phyloP scores from a whole-genome alignment of 768 basidiomycete species.

The Mycena amicta region DNA sequence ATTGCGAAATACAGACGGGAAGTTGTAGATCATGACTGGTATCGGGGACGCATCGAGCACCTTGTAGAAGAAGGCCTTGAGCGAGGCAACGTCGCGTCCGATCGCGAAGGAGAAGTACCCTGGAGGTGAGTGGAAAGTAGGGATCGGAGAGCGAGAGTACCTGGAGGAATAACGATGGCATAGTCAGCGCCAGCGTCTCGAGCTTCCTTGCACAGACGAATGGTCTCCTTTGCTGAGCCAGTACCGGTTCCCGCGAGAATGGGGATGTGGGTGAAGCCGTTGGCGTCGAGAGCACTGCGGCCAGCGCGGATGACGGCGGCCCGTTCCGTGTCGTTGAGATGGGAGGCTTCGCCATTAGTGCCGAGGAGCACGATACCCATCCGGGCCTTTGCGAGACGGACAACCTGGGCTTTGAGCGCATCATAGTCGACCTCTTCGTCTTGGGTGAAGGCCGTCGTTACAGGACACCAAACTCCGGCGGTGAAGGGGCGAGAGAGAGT shows the following conservation, averaged over 20 bases:
- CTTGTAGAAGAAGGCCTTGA: constrained; percentile 21
- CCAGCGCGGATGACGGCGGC: constrained; percentile 47
- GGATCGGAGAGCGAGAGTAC: too few species aligned
- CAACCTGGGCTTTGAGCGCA: constrained; percentile 22
- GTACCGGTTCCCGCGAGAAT: constrained; percentile 68
- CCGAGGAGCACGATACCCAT: constrained; percentile 26
- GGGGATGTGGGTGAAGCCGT: constrained; percentile 47
- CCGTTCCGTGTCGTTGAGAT: constrained; percentile 43
- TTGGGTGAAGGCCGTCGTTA: constrained; percentile 21
- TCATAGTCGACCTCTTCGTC: constrained; percentile 19
- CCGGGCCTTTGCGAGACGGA: constrained; percentile 21
- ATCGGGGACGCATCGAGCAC: constrained; percentile 23
- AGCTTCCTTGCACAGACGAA: constrained; percentile 57
- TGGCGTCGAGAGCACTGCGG: constrained; percentile 55
- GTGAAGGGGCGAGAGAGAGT: constrained; percentile 9
- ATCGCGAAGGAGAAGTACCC: constrained; percentile 50
- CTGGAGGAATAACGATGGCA: constrained; percentile 65
- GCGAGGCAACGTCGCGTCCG: constrained; percentile 15
- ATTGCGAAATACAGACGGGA: constrained; percentile 14
- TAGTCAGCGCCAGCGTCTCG: constrained; percentile 67
- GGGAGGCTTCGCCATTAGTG: constrained; percentile 23
- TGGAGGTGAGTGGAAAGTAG: too few species aligned
- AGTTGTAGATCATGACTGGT: constrained; percentile 26
- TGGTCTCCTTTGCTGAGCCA: constrained; percentile 61
- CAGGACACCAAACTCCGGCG: constrained; percentile 21